Percentiles rank a stretch among this genome's conserved stretches.
These are phyloP conservation scores for Lizonia empirigonia DNA, from an alignment of 2,329 filamentous ascomycete species.

Conservation along the genomic window DNA sequence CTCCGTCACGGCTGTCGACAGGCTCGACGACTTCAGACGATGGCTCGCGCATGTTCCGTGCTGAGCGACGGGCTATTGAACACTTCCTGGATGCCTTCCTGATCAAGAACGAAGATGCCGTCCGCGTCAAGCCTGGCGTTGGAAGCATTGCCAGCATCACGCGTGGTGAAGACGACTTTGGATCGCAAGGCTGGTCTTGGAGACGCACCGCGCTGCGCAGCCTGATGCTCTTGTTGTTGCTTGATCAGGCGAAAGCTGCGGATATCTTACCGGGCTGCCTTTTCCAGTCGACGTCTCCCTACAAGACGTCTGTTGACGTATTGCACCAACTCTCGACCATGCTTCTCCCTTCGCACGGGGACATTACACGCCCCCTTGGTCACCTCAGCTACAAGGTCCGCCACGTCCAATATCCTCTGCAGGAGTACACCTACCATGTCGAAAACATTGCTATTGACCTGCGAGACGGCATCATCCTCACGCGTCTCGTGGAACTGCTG, in stretches of 20 bases:
- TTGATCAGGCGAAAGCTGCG: slow-evolving; percentile 60
- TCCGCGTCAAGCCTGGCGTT: slow-evolving; percentile 45
- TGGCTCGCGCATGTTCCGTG: slow-evolving; percentile 42
- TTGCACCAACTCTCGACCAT: slow-evolving; percentile 59
- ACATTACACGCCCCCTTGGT: slow-evolving; percentile 60
- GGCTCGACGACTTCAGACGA: slow-evolving; percentile 44
- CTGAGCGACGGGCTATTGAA: slow-evolving; percentile 53
- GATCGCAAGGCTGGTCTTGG: slow-evolving; percentile 56
- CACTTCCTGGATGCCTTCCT: slow-evolving; percentile 63
- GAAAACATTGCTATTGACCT: slow-evolving; percentile 67
- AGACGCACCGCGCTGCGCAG: slow-evolving; percentile 63
- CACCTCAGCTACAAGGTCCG: slow-evolving; percentile 63
- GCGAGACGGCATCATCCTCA: slow-evolving; percentile 65
- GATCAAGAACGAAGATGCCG: slow-evolving; percentile 63
- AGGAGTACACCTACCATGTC: slow-evolving; percentile 64
- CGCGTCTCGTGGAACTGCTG: slow-evolving; percentile 63
- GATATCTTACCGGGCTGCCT: slow-evolving; percentile 51
- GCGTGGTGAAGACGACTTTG: slow-evolving; percentile 49
- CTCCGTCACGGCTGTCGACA: slow-evolving; percentile 44
- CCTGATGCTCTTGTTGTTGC: slow-evolving; percentile 63
- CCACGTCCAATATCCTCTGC: slow-evolving; percentile 61
- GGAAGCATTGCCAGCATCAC: slow-evolving; percentile 49
- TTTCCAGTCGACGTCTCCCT: slow-evolving; percentile 57
- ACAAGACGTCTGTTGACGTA: slow-evolving; percentile 63
- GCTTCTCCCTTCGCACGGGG: slow-evolving; percentile 64